Conservation (phyloP, 352 stramenopile genomes). For the Phytophthora palmivora region DNA sequence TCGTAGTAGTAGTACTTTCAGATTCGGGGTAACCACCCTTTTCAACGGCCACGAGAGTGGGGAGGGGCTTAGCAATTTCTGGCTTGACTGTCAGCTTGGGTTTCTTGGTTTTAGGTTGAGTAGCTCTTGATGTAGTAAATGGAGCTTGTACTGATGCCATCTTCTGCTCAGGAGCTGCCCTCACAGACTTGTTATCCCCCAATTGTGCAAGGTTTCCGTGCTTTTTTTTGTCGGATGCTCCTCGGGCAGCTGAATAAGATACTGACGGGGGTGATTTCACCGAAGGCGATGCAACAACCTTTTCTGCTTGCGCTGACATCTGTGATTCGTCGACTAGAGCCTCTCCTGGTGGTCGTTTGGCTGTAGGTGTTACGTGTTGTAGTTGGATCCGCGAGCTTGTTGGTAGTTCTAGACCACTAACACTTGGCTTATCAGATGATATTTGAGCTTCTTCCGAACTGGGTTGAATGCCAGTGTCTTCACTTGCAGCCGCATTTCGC, state of each 20-base stretch:
- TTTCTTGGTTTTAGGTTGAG: neutral
- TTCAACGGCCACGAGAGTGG: neutral
- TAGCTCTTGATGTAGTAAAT: neutral
- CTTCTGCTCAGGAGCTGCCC: conserved; percentile 3
- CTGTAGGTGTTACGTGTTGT: neutral
- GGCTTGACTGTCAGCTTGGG: conserved; percentile 1
- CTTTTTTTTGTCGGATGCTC: neutral
- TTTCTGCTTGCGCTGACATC: neutral
- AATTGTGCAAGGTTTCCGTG: neutral
- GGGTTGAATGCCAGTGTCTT: neutral
- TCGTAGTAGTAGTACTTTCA: conserved; percentile 2
- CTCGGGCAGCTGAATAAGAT: neutral
- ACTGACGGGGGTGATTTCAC: neutral
- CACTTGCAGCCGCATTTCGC: conserved; percentile 3
- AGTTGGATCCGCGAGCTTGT: neutral
- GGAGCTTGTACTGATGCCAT: neutral
- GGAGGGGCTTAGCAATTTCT: neutral
- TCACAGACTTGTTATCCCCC: neutral
- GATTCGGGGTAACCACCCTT: neutral
- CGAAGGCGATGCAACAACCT: neutral
- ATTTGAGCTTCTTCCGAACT: neutral
- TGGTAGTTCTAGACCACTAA: too few species aligned
- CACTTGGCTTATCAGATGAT: neutral
- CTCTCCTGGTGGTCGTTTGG: neutral
- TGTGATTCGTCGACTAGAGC: neutral